These are phyloP conservation scores for Myriosclerotinia scirpicola DNA, from an alignment of 2,329 filamentous ascomycete genomes.

Conservation along the genomic window DNA sequence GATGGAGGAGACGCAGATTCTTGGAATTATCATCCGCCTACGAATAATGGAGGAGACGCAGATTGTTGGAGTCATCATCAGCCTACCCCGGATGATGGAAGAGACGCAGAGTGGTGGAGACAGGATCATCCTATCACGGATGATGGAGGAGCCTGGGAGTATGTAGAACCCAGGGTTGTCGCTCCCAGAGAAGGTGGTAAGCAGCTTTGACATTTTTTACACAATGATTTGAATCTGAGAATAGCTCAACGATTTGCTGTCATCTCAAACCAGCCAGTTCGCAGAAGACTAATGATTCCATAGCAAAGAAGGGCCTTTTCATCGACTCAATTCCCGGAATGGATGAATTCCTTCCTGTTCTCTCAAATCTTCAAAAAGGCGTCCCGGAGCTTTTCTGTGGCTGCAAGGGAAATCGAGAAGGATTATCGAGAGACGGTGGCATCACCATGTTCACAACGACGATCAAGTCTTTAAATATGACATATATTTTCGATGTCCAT, in stretches of 20 bases:
- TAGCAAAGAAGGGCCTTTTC: background rate
- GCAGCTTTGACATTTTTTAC: background rate
- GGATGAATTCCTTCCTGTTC: background rate
- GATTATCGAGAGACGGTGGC: background rate
- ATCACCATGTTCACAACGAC: background rate
- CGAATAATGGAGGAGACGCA: too few species aligned
- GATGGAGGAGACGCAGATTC: too few species aligned
- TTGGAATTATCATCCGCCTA: too few species aligned
- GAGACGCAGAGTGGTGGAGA: too few species aligned
- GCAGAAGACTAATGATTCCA: background rate
- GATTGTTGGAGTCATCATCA: too few species aligned
- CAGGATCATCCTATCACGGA: background rate
- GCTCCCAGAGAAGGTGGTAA: background rate
- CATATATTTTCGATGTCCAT: constrained; percentile 5
- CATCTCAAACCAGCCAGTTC: background rate
- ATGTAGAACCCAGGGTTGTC: background rate
- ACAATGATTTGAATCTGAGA: background rate
- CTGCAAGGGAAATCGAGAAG: background rate
- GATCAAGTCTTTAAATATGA: constrained; percentile 1
- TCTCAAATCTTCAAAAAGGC: background rate
- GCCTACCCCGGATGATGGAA: too few species aligned
- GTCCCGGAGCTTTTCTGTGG: background rate
- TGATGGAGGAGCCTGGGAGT: background rate
- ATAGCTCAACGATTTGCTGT: background rate
- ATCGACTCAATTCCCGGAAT: background rate